These are phyloP conservation scores for Aspergillus pseudoviridinutans DNA, from an alignment of 2,329 filamentous ascomycete species.

Conservation along the genomic window DNA sequence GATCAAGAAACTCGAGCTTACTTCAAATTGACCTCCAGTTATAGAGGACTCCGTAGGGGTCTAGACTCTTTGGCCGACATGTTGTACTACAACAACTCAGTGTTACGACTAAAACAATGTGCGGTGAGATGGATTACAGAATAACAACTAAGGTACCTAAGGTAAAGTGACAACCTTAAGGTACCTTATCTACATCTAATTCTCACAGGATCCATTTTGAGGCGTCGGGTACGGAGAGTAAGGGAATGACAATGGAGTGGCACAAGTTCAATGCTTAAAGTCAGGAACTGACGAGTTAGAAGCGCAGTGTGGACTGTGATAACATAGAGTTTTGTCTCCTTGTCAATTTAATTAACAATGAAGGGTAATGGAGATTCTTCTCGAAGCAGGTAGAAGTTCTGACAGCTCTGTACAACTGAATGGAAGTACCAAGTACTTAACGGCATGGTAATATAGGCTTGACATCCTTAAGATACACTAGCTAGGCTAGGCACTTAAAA, in stretches of 20 bases:
- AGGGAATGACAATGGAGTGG: background rate
- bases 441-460: background rate
- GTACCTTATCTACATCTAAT: no score
- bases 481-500: background rate
- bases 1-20: background rate
- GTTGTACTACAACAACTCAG: background rate
- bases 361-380: background rate
- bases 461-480: no score
- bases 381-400: background rate
- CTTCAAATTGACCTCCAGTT: background rate
- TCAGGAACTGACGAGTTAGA: background rate
- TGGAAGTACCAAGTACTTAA: background rate
- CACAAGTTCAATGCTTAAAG: background rate
- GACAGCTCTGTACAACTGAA: background rate
- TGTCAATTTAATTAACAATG: background rate
- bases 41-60: background rate
- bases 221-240: no score
- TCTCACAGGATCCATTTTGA: background rate
- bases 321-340: background rate
- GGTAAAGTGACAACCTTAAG: no score
- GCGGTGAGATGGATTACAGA: background rate
- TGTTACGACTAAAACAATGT: background rate
- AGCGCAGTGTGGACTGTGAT: background rate
- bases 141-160: background rate
- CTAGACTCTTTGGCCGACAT: background rate